phyloP scores from a whole-genome alignment of 805 yeast species.

The Wickerhamomyces canadensis region DNA sequence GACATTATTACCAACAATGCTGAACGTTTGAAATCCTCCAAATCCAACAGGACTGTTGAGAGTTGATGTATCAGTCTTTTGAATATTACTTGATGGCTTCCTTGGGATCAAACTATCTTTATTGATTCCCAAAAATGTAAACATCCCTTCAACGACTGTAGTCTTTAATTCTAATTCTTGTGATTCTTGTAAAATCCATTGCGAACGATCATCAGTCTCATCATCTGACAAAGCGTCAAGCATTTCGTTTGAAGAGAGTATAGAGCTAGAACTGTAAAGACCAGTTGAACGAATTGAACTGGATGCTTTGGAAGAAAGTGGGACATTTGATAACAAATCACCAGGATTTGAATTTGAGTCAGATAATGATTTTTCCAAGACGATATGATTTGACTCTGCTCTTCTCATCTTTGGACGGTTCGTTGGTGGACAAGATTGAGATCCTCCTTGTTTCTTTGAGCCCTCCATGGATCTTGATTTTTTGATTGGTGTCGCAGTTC shows the following conservation, averaged over 20 bases:
- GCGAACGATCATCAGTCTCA: conserved; percentile 63
- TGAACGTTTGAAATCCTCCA: conserved; percentile 11
- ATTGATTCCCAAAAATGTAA: conserved; percentile 61
- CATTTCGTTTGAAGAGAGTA: neutral
- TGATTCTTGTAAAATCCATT: neutral
- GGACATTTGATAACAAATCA: conserved; percentile 77
- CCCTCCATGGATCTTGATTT: no score
- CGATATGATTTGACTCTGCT: conserved; percentile 40
- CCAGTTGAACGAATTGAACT: neutral
- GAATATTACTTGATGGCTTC: conserved; percentile 12
- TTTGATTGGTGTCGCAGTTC: no score
- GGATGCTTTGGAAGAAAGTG: conserved; percentile 41
- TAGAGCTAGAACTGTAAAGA: neutral
- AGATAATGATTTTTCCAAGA: conserved; percentile 39
- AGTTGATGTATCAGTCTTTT: conserved; percentile 15
- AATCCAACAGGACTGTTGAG: conserved; percentile 16
- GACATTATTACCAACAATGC: neutral
- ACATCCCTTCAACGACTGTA: conserved; percentile 68
- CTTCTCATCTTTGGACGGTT: conserved; percentile 8
- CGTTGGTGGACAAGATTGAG: no score
- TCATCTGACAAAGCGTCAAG: conserved; percentile 35
- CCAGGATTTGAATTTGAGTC: conserved; percentile 66
- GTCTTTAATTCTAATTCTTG: conserved; percentile 32
- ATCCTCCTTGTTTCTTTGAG: no score
- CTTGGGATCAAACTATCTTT: conserved; percentile 28